Evolutionary conservation across 2,329 filamentous ascomycete species (phyloP).

Genomic region (Leptographium procerum): DNA sequence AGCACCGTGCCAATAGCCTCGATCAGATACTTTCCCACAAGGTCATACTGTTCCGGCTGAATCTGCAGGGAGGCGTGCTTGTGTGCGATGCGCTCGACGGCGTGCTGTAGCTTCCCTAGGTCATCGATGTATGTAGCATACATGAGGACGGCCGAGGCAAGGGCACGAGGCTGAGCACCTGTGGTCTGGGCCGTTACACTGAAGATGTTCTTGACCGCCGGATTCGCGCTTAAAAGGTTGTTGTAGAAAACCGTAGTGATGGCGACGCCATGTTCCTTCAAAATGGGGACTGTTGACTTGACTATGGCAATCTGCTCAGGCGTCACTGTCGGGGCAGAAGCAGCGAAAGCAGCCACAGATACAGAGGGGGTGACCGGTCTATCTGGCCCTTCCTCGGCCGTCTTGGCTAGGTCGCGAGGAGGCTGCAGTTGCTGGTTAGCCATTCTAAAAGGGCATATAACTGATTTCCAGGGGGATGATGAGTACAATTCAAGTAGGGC

Average conservation of each 20-base stretch:
- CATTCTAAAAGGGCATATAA: no score
- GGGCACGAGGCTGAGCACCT: slow-evolving; percentile 56
- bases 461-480: no score
- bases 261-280: slow-evolving; percentile 53
- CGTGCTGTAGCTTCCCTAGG: slow-evolving; percentile 43
- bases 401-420: not conserved
- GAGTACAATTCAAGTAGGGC: no score
- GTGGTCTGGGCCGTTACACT: slow-evolving; percentile 58
- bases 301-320: slow-evolving; percentile 56
- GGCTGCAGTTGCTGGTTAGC: no score
- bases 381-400: not conserved
- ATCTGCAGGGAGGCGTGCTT: slow-evolving; percentile 67
- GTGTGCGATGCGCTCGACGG: slow-evolving; percentile 58
- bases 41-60: slow-evolving; percentile 54
- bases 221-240: slow-evolving; percentile 53
- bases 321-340: slow-evolving; percentile 32
- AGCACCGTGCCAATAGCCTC: slow-evolving; percentile 57
- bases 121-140: slow-evolving; percentile 66
- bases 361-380: not conserved
- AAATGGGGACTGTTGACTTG: slow-evolving; percentile 65
- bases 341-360: not conserved
- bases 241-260: slow-evolving; percentile 67
- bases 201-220: slow-evolving; percentile 58
- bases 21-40: slow-evolving; percentile 59
- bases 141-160: slow-evolving; percentile 57